These are phyloP conservation scores for Trichoderma sp. DNA, from an alignment of 2,329 filamentous ascomycete species.

Conservation along the genomic window DNA sequence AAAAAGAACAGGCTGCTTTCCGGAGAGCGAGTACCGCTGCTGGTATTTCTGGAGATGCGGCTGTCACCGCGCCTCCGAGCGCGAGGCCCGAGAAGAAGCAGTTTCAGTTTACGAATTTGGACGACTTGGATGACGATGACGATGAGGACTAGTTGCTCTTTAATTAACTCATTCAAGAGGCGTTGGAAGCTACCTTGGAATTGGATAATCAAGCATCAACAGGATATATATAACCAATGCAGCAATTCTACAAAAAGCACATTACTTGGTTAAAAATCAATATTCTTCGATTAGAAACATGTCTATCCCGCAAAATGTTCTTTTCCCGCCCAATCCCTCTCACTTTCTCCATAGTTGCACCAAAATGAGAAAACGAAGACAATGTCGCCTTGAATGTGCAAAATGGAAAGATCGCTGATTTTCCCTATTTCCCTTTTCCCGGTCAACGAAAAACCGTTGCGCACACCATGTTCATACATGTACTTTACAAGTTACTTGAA, in stretches of 20 bases:
- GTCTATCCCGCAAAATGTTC: constrained; percentile 26
- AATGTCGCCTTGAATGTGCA: constrained; percentile 14
- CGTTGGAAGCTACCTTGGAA: neutral
- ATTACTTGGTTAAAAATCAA: neutral
- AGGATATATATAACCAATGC: neutral
- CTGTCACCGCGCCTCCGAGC: constrained; percentile 35
- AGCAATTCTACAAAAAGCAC: neutral
- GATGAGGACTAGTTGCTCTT: constrained; percentile 40
- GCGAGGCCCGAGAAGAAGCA: constrained; percentile 51
- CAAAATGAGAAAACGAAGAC: neutral
- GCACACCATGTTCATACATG: constrained; percentile 39
- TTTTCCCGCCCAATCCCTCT: constrained; percentile 5
- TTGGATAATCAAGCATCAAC: neutral
- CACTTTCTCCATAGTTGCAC: neutral
- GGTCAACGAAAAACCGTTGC: constrained; percentile 27
- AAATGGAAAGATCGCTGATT: constrained; percentile 1
- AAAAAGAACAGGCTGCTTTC: constrained; percentile 50
- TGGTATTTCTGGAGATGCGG: constrained; percentile 34
- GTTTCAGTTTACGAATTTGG: constrained; percentile 59
- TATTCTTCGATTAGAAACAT: constrained; percentile 16
- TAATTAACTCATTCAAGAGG: neutral
- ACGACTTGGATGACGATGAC: constrained; percentile 58
- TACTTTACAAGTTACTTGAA: constrained; percentile 37
- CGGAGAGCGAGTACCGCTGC: constrained; percentile 44
- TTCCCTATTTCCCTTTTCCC: neutral